Evolutionary conservation across 176 grass and related monocot genomes (phyloP), one percentile per base, ranked within the genome.

Genomic region (Ensete glaucum): DNA sequence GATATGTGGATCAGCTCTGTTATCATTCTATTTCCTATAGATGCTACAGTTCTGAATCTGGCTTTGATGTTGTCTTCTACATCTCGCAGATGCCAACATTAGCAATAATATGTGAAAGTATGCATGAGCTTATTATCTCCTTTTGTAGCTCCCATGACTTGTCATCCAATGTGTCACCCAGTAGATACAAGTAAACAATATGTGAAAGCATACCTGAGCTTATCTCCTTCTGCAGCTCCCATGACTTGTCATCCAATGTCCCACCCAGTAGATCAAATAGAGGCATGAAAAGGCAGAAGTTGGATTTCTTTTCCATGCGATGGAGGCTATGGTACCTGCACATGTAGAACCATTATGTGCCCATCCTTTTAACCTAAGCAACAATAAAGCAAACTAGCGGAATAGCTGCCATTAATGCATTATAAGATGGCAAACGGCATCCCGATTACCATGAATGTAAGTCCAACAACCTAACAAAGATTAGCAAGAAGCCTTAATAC

Each of bases 211-310:
- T 81, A 93, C 95, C 95, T 84, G 82, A 77, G 8, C 70, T 82
- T 22, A 81, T 83, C 65, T 84, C 79, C 65, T 54, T 53, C 23
- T 99, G 95, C 66, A 89, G 67, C 17, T 89, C 80, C 90, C 90
- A 99, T 23, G 90, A 83, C 9, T 50, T 64, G 55, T 11, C 62
- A 53, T 94, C 75, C 17, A 99, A 49, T 19, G 95, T 94, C 43
- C 84, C 86, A 13, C 95, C 90, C 73, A 99, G 64, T 10, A 83
- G 69, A 81, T 99, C 95, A 71, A 99, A 94, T 20, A 99, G 84
- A 75, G 95, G 95, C 95, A 99, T 99, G 85, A 99, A 99, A 9
- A 99, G 82, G 71, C 95, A 99, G 81, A 99, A 99, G 34, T 94
- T 99, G 76, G 88, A 53, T 26, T 91, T 78, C 76, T 50, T 91